Evolutionary conservation across 495 filamentous ascomycete species (phyloP).

Genomic region (Xylaria sp.): DNA sequence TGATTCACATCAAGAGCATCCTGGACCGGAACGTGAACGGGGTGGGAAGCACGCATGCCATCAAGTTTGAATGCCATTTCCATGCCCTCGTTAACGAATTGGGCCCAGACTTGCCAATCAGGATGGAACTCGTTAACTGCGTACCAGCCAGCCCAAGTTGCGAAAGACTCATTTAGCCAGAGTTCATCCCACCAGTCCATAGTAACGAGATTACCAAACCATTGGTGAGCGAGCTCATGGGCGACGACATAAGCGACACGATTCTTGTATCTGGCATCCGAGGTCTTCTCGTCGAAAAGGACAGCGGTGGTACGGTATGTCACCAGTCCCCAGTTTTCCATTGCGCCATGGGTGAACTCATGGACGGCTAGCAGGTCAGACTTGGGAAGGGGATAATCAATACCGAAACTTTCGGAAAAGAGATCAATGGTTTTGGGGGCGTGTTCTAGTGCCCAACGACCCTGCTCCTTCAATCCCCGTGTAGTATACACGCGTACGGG

Average conservation of each 20-base stretch:
- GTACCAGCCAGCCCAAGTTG: constrained; percentile 97
- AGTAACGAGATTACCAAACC: constrained; percentile 96
- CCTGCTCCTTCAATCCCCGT: constrained; percentile 86
- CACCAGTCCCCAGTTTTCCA: constrained; percentile 93
- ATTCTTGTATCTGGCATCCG: constrained; percentile 86
- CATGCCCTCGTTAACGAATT: constrained; percentile 92
- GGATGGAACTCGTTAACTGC: constrained; percentile 91
- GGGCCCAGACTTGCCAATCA: constrained; percentile 93
- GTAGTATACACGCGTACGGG: constrained; percentile 98
- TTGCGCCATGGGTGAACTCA: constrained; percentile 75
- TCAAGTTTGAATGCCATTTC: constrained; percentile 91
- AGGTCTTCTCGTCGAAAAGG: constrained; percentile 89
- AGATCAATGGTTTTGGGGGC: constrained; percentile 90
- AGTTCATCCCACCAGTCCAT: constrained; percentile 94
- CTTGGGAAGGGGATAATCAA: constrained; percentile 96
- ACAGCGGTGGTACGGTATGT: constrained; percentile 95
- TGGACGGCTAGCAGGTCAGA: constrained; percentile 94
- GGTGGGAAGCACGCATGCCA: constrained; percentile 86
- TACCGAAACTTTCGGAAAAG: constrained; percentile 92
- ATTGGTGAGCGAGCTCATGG: constrained; percentile 96
- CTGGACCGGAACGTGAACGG: constrained; percentile 90
- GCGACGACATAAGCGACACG: constrained; percentile 93
- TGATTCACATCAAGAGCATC: constrained; percentile 94
- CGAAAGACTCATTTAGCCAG: constrained; percentile 97
- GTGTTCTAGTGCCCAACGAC: constrained; percentile 82